These are phyloP conservation scores for Verticillium zaregamsianum DNA, from an alignment of 2,329 filamentous ascomycete species.

Conservation along the genomic window DNA sequence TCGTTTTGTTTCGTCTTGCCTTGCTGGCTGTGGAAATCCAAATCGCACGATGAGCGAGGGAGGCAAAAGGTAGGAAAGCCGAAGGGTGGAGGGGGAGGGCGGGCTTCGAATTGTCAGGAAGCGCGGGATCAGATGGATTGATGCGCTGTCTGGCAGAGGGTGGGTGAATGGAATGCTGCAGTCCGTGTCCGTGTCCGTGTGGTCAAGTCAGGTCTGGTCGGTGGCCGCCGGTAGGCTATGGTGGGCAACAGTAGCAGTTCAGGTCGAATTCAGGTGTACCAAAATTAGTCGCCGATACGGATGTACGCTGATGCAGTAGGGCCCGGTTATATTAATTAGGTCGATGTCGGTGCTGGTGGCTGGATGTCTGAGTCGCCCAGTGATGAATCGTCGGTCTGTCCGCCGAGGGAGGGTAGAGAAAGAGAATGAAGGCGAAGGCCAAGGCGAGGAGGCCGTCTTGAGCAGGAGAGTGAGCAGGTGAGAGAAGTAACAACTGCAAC, in stretches of 20 bases:
- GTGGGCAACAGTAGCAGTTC: not conserved
- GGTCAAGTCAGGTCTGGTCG: not conserved
- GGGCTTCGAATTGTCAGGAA: not conserved
- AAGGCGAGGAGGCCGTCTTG: not conserved
- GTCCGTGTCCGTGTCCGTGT: not conserved
- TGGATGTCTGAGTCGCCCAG: not conserved
- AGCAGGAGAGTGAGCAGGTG: not conserved
- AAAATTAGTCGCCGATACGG: not conserved
- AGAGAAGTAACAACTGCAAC: not conserved
- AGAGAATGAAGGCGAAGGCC: not conserved
- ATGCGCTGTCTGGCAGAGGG: not conserved
- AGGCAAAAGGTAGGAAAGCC: not conserved
- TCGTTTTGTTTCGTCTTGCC: not conserved
- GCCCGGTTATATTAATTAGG: not conserved
- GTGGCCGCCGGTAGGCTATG: not conserved
- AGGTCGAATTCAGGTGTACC: not conserved
- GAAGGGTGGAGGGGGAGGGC: not conserved
- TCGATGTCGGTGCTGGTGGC: not conserved
- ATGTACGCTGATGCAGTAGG: not conserved
- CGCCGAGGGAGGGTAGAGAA: not conserved
- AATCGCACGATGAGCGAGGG: not conserved
- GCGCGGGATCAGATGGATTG: not conserved
- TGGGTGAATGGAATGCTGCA: constrained; percentile 1
- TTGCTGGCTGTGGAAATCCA: not conserved
- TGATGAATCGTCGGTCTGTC: not conserved